A percentile compares a stretch with the other conserved stretches of the same genome.
Conservation (phyloP, 108 stramenopile genomes). For the Discostella pseudostelligera region DNA sequence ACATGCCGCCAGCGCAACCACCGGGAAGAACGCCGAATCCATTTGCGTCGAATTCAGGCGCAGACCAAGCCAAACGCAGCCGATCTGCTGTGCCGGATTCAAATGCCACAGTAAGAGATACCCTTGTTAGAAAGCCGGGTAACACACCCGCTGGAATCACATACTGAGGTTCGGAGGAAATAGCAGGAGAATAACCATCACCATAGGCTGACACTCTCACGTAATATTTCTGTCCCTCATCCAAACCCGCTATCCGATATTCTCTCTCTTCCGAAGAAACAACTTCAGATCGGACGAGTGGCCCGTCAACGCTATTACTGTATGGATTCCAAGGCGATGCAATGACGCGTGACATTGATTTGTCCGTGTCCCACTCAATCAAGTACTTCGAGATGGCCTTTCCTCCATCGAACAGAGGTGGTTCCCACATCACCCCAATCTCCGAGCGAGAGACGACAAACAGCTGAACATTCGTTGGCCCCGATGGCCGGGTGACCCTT, state of each 20-base stretch:
- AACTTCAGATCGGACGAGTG: constrained; percentile 43
- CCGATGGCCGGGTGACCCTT: constrained; percentile 35
- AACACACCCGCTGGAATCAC: constrained; percentile 33
- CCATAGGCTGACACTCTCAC: constrained; percentile 62
- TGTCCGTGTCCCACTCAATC: constrained; percentile 66
- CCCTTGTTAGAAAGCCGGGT: constrained; percentile 36
- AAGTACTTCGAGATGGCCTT: constrained; percentile 58
- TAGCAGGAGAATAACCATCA: constrained; percentile 49
- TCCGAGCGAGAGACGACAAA: constrained; percentile 56
- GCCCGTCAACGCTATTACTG: constrained; percentile 30
- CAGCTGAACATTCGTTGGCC: constrained; percentile 50
- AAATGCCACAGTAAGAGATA: constrained; percentile 32
- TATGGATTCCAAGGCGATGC: constrained; percentile 43
- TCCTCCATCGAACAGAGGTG: constrained; percentile 57
- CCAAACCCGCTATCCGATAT: constrained; percentile 43
- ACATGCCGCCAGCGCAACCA: constrained; percentile 30
- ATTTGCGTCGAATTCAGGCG: constrained; percentile 34
- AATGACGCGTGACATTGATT: constrained; percentile 33
- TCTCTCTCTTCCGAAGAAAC: constrained; percentile 34
- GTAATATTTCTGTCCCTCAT: constrained; percentile 44
- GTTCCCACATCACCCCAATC: constrained; percentile 56
- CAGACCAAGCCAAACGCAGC: constrained; percentile 48
- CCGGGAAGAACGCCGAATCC: constrained; percentile 38
- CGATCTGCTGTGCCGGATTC: constrained; percentile 48
- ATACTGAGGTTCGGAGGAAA: constrained; percentile 37